These are phyloP conservation scores for Aspergillus sp. DNA, from an alignment of 2,329 filamentous ascomycete genomes.

Conservation along the genomic window DNA sequence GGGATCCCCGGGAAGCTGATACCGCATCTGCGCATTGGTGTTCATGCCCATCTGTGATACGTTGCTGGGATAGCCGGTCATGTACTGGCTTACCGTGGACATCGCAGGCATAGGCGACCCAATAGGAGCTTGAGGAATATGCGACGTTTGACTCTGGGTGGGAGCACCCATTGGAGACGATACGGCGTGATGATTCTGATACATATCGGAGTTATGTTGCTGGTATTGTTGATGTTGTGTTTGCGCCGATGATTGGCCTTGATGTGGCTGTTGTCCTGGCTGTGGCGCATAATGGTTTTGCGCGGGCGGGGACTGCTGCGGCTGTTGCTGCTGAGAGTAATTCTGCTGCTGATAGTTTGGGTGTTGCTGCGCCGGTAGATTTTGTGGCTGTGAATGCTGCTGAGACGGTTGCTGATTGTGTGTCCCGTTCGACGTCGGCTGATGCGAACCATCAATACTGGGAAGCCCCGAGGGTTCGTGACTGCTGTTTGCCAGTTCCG, in stretches of 20 bases:
- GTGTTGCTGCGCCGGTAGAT: constrained; percentile 15
- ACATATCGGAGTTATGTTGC: constrained; percentile 32
- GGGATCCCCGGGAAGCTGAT: constrained; percentile 48
- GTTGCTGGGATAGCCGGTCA: constrained; percentile 40
- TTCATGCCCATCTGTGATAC: constrained; percentile 35
- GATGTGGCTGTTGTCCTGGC: constrained; percentile 41
- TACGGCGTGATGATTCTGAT: constrained; percentile 24
- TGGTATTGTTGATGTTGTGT: constrained; percentile 27
- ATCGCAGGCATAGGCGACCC: constrained; percentile 54
- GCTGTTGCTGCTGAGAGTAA: constrained; percentile 11
- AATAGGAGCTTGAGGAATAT: constrained; percentile 43
- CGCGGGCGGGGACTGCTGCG: constrained; percentile 12
- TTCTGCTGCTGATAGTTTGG: constrained; percentile 10
- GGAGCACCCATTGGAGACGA: constrained; percentile 19
- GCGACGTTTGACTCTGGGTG: constrained; percentile 27
- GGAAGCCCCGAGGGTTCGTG: constrained; percentile 18
- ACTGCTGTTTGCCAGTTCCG: neutral
- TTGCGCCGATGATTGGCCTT: constrained; percentile 25
- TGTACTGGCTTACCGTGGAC: constrained; percentile 55
- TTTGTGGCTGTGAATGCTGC: constrained; percentile 27
- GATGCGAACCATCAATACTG: constrained; percentile 43
- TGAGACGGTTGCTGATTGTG: constrained; percentile 12
- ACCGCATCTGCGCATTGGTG: constrained; percentile 50
- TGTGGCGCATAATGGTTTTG: constrained; percentile 21
- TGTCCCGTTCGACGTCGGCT: constrained; percentile 43